These are phyloP conservation scores for Leccinum aurantiacum DNA, from an alignment of 768 basidiomycete species.

Conservation along the genomic window DNA sequence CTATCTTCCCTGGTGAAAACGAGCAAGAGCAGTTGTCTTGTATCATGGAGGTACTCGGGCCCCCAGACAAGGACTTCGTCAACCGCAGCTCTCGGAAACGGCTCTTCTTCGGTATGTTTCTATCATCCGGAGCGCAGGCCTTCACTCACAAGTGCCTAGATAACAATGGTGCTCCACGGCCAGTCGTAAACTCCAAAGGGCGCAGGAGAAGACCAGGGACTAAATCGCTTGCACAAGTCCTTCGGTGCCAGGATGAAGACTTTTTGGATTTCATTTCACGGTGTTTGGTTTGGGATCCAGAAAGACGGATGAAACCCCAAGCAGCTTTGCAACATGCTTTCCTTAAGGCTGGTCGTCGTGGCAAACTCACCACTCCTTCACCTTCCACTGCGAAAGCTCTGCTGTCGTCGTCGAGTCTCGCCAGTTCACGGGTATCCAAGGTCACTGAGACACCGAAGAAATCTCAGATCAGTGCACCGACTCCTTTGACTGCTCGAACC, in stretches of 20 bases:
- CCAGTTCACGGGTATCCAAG: slow-evolving; percentile 49
- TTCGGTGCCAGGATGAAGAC: slow-evolving; percentile 90
- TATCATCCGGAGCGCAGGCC: not conserved
- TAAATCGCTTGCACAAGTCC: slow-evolving; percentile 84
- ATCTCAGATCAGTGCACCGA: slow-evolving; percentile 85
- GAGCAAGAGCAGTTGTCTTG: slow-evolving; percentile 98
- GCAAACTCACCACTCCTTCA: slow-evolving; percentile 45
- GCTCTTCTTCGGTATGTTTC: slow-evolving; percentile 85
- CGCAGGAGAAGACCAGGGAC: slow-evolving; percentile 88
- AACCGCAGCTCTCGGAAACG: slow-evolving; percentile 93
- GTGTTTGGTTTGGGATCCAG: slow-evolving; percentile 98
- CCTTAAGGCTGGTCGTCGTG: slow-evolving; percentile 63
- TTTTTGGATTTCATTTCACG: slow-evolving; percentile 97
- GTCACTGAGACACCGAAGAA: slow-evolving; percentile 81
- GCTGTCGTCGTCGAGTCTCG: slow-evolving; percentile 56
- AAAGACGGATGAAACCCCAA: slow-evolving; percentile 91
- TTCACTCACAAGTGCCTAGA: slow-evolving; percentile 48
- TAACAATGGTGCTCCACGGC: slow-evolving; percentile 87
- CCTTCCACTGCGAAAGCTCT: slow-evolving; percentile 52
- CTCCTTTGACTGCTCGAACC: slow-evolving; percentile 79
- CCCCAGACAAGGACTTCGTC: slow-evolving; percentile 93
- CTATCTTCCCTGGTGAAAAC: slow-evolving; percentile 98
- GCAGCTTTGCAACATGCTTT: slow-evolving; percentile 91
- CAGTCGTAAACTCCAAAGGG: slow-evolving; percentile 96
- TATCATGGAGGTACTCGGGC: slow-evolving; percentile 98